phyloP scores from a whole-genome alignment of 2,329 filamentous ascomycete species.

The Pseudogymnoascus pannorum region DNA sequence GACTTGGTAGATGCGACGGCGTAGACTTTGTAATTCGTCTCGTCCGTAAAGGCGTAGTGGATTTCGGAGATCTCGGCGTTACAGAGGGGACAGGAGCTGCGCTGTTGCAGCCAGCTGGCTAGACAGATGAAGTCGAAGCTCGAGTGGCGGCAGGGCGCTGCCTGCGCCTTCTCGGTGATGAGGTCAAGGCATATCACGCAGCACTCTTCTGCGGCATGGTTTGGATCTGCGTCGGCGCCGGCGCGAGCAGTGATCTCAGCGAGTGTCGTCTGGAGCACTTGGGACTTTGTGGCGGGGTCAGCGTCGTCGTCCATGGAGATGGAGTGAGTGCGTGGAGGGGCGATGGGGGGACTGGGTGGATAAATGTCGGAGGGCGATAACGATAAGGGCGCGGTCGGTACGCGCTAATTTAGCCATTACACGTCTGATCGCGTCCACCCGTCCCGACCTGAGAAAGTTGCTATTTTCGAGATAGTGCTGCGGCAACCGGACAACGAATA shows the following conservation, averaged over 20 bases:
- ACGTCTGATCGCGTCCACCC: not conserved
- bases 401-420: conserved; percentile 1
- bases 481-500: not conserved
- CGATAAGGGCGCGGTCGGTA: not conserved
- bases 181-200: conserved; percentile 85
- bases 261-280: conserved; percentile 38
- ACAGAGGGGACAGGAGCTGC: conserved; percentile 73
- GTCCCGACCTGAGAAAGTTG: not conserved
- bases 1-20: conserved; percentile 34
- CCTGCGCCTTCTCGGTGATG: conserved; percentile 63
- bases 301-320: conserved; percentile 30
- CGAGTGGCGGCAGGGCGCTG: conserved; percentile 69
- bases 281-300: conserved; percentile 33
- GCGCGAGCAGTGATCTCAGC: conserved; percentile 31
- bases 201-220: conserved; percentile 36
- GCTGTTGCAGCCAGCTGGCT: conserved; percentile 69
- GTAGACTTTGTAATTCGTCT: conserved; percentile 51
- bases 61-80: conserved; percentile 50
- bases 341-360: not conserved
- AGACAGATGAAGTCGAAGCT: conserved; percentile 84
- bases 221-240: conserved; percentile 24
- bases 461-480: not conserved
- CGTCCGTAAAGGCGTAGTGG: conserved; percentile 53
- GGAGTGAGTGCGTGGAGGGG: not conserved
- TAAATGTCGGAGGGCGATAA: not conserved